Percentiles rank a stretch among this genome's conserved stretches.
Conservation (phyloP, 768 basidiomycete genomes). For the Chalciporus sphaerocephalus region DNA sequence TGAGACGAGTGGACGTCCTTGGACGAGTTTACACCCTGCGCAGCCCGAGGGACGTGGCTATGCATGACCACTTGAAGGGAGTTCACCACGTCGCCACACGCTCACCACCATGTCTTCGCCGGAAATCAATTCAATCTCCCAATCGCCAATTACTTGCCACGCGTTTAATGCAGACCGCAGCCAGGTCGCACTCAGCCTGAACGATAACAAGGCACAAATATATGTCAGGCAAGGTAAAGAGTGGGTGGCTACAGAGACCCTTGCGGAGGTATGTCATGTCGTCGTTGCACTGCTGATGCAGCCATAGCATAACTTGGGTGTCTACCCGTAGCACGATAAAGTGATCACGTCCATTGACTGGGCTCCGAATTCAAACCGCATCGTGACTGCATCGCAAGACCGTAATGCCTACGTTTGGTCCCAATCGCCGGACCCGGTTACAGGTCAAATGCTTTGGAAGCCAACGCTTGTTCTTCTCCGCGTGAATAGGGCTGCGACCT, state of each 20-base stretch:
- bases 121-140: constrained; percentile 73
- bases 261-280: constrained; percentile 65
- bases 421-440: constrained; percentile 65
- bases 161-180: constrained; percentile 85
- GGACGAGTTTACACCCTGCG: too few relatives aligned
- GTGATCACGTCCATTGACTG: constrained; percentile 97
- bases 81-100: not conserved
- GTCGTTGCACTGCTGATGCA: not conserved
- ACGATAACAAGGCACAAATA: constrained; percentile 85
- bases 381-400: constrained; percentile 99
- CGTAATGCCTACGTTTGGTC: constrained; percentile 99
- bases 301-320: not conserved
- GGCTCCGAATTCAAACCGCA: constrained; percentile 94
- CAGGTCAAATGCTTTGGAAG: constrained; percentile 79
- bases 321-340: constrained; percentile 83
- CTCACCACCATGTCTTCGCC: constrained; percentile 54
- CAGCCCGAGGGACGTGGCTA: too few relatives aligned
- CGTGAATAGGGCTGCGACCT: constrained; percentile 94
- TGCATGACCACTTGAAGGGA: too few relatives aligned
- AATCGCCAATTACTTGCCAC: constrained; percentile 83
- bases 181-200: constrained; percentile 86
- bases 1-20: too few relatives aligned
- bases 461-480: constrained; percentile 93
- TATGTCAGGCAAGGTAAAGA: constrained; percentile 60
- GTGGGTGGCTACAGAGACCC: constrained; percentile 69